Conservation (phyloP, 345 rosid genomes). For the Salix brachista region DNA sequence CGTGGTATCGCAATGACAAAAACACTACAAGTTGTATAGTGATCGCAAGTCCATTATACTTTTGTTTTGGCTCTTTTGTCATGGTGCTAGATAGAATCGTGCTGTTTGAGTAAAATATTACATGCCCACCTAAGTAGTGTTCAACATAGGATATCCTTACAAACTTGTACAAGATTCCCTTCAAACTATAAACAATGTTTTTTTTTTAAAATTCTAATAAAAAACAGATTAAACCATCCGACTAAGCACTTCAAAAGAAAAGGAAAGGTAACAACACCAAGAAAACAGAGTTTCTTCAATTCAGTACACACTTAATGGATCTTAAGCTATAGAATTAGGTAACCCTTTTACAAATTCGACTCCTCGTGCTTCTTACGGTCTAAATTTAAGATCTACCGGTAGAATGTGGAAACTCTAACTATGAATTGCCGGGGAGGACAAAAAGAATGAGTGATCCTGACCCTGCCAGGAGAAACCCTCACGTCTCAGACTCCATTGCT, state of each 20-base stretch:
- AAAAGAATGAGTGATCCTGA: not conserved
- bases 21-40: too few species aligned
- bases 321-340: not conserved
- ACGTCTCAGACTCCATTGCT: conserved; percentile 63
- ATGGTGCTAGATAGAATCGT: not conserved
- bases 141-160: too few species aligned
- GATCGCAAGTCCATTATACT: not conserved
- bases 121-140: not conserved
- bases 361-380: not conserved
- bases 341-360: not conserved
- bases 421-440: too few species aligned
- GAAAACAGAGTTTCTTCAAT: not conserved
- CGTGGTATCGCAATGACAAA: too few species aligned
- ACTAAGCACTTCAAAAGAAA: too few species aligned
- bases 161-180: too few species aligned
- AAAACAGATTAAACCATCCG: too few species aligned
- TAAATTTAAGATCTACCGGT: not conserved
- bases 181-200: too few species aligned
- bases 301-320: too few species aligned
- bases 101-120: not conserved
- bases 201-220: too few species aligned
- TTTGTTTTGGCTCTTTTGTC: not conserved
- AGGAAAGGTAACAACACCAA: too few species aligned
- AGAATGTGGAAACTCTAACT: not conserved
- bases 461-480: conserved; percentile 58